Conservation (phyloP, 129 eudicot species). For the Scalesia atractyloides region DNA sequence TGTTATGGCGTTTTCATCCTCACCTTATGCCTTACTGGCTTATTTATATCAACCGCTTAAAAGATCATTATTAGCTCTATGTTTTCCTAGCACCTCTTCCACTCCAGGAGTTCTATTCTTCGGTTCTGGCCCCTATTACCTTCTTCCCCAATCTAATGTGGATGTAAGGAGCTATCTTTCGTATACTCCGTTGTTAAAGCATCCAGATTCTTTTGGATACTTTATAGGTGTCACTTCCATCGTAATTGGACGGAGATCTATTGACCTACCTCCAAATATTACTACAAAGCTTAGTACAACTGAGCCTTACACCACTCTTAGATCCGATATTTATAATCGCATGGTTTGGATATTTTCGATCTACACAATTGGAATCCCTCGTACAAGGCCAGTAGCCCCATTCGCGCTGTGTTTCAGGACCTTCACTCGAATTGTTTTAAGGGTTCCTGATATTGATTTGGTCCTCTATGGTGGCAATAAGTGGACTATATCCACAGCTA, state of each 20-base stretch:
- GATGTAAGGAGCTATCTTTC: constrained; percentile 13
- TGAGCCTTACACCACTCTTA: constrained; percentile 19
- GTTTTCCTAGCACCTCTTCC: constrained; percentile 17
- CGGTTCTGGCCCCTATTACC: constrained; percentile 18
- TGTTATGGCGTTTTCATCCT: constrained; percentile 23
- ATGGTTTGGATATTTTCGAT: constrained; percentile 1
- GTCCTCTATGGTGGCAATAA: background rate
- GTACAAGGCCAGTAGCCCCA: background rate
- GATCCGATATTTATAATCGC: constrained; percentile 8
- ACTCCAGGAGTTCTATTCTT: constrained; percentile 8
- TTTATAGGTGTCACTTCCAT: constrained; percentile 7
- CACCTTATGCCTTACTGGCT: constrained; percentile 14
- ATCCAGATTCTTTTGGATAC: constrained; percentile 15
- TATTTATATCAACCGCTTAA: background rate
- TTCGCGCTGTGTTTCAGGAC: constrained; percentile 2
- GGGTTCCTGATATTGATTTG: constrained; percentile 15
- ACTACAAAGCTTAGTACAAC: constrained; percentile 17
- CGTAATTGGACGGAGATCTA: constrained; percentile 2
- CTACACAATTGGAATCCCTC: background rate
- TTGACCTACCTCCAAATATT: background rate
- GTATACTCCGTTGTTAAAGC: constrained; percentile 18
- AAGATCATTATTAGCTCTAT: constrained; percentile 19
- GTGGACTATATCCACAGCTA: constrained; percentile 8
- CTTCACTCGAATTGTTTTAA: background rate
- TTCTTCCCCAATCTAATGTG: constrained; percentile 3